Base-by-base conservation (phyloP, 257 asterid genomes). In the Solanum verrucosum region DNA sequence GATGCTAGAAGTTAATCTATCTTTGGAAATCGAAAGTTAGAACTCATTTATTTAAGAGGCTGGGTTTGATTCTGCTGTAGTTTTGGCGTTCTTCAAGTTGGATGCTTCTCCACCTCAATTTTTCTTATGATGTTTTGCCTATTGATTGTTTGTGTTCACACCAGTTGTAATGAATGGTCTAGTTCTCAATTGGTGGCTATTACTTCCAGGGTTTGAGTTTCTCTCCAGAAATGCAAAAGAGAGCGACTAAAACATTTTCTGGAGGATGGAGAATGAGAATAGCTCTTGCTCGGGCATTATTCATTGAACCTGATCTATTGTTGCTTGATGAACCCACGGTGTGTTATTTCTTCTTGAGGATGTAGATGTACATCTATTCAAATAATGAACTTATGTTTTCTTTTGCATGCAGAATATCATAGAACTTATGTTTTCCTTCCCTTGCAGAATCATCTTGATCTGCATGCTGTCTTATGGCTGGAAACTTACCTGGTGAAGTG, bases 231-330 rank as follows among this genome's bases (percentile, higher is more conserved):
- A 97, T 97, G 99, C 99, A 97, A 90, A 93, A 91, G 88, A 93
- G 78, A 89, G 93, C 98, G 7, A 97, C 99, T 18, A 97, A 93
- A 91, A 91, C 99, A 83, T 97, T 97, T 90, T 97, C 99, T 90
- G 99, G 99, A 90, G 99, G 99, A 90, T 97, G 99, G 99, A 90
- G 99, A 87, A 97, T 97, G 99, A 95, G 99, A 93, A 91, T 97
- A 87, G 99, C 99, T 18, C 98, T 97, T 89, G 98, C 99, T 59
- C 96, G 98, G 71, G 99, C 99, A 86, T 89, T 97, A 93, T 97
- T 97, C 90, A 94, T 97, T 87, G 99, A 96, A 92, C 99, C 99
- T 87, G 99, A 97, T 90, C 84, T 97, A 40, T 89, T 97, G 89
- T 95, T 97, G 89, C 99, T 97, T 84, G 99, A 97, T 92, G 99